A percentile compares a stretch with the other conserved stretches of the same genome.
Evolutionary conservation across 345 rosid genomes (phyloP).

Genomic region (Raphanus raphanistrum): DNA sequence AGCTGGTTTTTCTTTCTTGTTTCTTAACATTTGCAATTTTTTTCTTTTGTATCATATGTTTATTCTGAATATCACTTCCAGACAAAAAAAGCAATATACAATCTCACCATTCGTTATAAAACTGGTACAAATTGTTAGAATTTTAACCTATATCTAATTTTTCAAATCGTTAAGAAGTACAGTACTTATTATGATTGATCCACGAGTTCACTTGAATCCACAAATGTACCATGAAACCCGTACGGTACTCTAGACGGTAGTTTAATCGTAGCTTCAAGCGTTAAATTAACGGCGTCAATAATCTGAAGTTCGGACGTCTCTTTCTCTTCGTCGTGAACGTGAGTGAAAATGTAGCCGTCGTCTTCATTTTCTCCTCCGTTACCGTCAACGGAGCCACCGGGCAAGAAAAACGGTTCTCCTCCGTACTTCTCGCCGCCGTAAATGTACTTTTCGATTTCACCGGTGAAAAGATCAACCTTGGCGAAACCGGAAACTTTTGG

Average conservation of each 20-base stretch:
- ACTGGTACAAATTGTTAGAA: slow-evolving; percentile 6
- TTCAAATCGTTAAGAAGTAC: not conserved
- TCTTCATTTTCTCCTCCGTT: slow-evolving; percentile 55
- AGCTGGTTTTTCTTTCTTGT: not conserved
- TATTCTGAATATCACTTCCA: not conserved
- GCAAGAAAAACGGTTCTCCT: slow-evolving; percentile 85
- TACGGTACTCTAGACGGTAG: slow-evolving; percentile 92
- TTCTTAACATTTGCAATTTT: not conserved
- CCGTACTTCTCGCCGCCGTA: slow-evolving; percentile 75
- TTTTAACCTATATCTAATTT: not conserved
- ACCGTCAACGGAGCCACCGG: slow-evolving; percentile 23
- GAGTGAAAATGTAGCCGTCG: slow-evolving; percentile 69
- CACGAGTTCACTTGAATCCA: slow-evolving; percentile 56
- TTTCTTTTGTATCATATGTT: not conserved
- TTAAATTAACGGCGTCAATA: slow-evolving; percentile 61
- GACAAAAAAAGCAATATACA: not conserved
- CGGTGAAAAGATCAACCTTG: slow-evolving; percentile 72
- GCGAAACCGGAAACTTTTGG: slow-evolving; percentile 92
- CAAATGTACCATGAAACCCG: slow-evolving; percentile 94
- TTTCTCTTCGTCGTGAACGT: slow-evolving; percentile 77
- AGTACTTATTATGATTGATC: slow-evolving; percentile 48
- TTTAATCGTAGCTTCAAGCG: slow-evolving; percentile 68
- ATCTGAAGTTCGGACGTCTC: slow-evolving; percentile 81
- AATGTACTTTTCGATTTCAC: slow-evolving; percentile 54
- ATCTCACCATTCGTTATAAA: not conserved